A percentile compares a stretch with the other conserved stretches of the same genome.
phyloP scores from a whole-genome alignment of 2,329 filamentous ascomycete species.

The Penicillium sp. region DNA sequence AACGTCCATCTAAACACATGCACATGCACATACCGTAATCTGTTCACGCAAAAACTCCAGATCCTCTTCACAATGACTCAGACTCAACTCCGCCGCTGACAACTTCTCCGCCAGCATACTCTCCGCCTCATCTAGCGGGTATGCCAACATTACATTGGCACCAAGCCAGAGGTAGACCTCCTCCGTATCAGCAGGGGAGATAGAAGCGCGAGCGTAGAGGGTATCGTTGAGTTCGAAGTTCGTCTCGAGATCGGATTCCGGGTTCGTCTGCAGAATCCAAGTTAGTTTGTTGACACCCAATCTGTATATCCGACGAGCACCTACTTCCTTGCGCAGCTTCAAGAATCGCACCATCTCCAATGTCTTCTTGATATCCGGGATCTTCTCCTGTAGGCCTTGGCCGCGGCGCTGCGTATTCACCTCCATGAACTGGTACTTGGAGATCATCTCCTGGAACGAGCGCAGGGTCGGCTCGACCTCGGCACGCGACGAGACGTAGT shows the following conservation, averaged over 20 bases:
- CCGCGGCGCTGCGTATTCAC: constrained; percentile 81
- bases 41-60: constrained; percentile 92
- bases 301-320: constrained; percentile 7
- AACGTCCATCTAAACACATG: not conserved
- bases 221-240: constrained; percentile 97
- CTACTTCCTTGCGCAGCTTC: constrained; percentile 67
- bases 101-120: constrained; percentile 72
- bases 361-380: constrained; percentile 95
- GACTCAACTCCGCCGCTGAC: constrained; percentile 69
- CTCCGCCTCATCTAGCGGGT: constrained; percentile 84
- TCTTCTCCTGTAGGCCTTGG: constrained; percentile 81
- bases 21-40: constrained; percentile 67
- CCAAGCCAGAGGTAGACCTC: constrained; percentile 98
- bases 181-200: constrained; percentile 65
- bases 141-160: constrained; percentile 96
- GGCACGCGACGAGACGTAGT: constrained; percentile 44
- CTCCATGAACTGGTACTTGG: constrained; percentile 99
- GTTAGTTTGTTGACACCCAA: not conserved
- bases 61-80: constrained; percentile 91
- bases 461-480: constrained; percentile 46
- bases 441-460: constrained; percentile 51
- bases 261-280: constrained; percentile 24
- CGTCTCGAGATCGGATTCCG: constrained; percentile 66
- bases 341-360: constrained; percentile 86
- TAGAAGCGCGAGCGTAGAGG: constrained; percentile 79